phyloP scores from a whole-genome alignment of 75 land plant genomes.

The Pseudotsuga menziesii region DNA sequence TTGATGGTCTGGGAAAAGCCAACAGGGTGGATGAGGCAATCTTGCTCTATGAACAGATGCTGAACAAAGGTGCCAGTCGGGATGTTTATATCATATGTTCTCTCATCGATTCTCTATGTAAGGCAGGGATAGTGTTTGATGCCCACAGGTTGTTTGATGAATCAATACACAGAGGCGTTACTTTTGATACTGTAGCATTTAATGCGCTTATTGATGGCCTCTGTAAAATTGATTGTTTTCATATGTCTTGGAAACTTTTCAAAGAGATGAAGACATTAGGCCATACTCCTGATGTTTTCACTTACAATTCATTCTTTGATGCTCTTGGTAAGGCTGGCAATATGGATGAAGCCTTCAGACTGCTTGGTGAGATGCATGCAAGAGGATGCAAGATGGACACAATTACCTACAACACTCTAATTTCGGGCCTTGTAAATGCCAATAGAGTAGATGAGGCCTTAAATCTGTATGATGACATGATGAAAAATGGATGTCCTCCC shows the following conservation, averaged over 20 bases:
- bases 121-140: constrained; percentile 32
- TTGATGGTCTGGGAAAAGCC: constrained; percentile 37
- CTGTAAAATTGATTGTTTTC: constrained; percentile 15
- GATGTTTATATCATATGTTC: constrained; percentile 48
- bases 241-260: constrained; percentile 37
- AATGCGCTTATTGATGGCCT: constrained; percentile 55
- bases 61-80: constrained; percentile 18
- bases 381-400: constrained; percentile 46
- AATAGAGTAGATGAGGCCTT: constrained; percentile 39
- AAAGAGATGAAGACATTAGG: constrained; percentile 49
- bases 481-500: constrained; percentile 45
- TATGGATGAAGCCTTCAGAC: constrained; percentile 30
- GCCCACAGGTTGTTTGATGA: constrained; percentile 46
- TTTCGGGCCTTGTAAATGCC: constrained; percentile 56
- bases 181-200: constrained; percentile 29
- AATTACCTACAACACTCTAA: constrained; percentile 51
- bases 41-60: constrained; percentile 37
- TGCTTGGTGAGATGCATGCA: constrained; percentile 46
- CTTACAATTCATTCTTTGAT: constrained; percentile 57
- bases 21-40: constrained; percentile 32
- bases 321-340: constrained; percentile 41
- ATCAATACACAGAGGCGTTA: constrained; percentile 34
- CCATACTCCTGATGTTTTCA: constrained; percentile 42
- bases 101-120: constrained; percentile 39
- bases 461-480: constrained; percentile 46